Percentiles rank a stretch among this genome's conserved stretches.
These are phyloP conservation scores for Phanerochaete sordida DNA, from an alignment of 768 basidiomycete species.

Conservation along the genomic window DNA sequence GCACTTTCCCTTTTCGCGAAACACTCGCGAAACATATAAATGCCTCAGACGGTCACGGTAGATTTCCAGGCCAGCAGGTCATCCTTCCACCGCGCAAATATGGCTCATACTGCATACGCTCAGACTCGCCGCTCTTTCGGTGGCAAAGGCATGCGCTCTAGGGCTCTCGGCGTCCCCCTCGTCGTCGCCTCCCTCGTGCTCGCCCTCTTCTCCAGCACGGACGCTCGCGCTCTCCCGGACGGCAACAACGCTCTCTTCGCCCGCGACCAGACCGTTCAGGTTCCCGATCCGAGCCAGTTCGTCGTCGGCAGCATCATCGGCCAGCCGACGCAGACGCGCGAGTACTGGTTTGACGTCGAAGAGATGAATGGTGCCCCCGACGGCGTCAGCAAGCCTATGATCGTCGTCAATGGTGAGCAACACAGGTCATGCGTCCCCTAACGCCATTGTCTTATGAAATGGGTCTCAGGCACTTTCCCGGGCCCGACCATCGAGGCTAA, in stretches of 20 bases:
- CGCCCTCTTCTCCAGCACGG: too few relatives aligned
- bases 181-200: too few relatives aligned
- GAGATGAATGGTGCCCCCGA: constrained; percentile 36
- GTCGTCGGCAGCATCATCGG: constrained; percentile 15
- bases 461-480: constrained; percentile 30
- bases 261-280: not conserved
- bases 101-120: too few relatives aligned
- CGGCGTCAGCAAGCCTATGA: constrained; percentile 37
- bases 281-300: constrained; percentile 9
- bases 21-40: too few relatives aligned
- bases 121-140: too few relatives aligned
- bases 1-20: too few relatives aligned
- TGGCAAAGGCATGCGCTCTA: too few relatives aligned
- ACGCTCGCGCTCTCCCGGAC: too few relatives aligned
- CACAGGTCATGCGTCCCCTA: not conserved
- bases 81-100: too few relatives aligned
- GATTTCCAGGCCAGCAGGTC: too few relatives aligned
- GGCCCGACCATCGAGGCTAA: constrained; percentile 38
- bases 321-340: constrained; percentile 35
- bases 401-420: constrained; percentile 44
- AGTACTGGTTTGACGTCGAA: constrained; percentile 39
- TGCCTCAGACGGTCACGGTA: too few relatives aligned
- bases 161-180: too few relatives aligned
- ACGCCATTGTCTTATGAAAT: not conserved
- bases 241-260: not conserved